Conservation (phyloP, 495 filamentous ascomycete species). For the Aspergillus hancockii region DNA sequence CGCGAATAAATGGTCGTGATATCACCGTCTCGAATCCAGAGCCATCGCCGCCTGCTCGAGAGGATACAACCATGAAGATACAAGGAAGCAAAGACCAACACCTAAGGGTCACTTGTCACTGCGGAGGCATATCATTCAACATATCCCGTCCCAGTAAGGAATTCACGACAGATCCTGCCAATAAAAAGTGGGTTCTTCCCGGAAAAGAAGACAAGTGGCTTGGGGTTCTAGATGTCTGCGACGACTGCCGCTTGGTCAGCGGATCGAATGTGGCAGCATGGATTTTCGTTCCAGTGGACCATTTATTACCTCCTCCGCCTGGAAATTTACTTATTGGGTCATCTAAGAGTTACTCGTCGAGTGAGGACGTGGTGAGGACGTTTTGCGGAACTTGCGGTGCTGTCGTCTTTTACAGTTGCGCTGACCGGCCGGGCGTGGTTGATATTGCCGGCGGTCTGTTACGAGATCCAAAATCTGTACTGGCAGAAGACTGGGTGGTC, state of each 20-base stretch:
- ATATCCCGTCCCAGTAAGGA: constrained; percentile 35
- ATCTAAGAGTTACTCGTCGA: constrained; percentile 46
- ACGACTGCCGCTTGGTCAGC: constrained; percentile 49
- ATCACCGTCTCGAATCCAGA: constrained; percentile 23
- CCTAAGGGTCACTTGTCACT: constrained; percentile 43
- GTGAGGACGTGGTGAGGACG: constrained; percentile 45
- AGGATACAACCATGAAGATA: not conserved
- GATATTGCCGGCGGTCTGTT: constrained; percentile 54
- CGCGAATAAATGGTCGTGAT: constrained; percentile 26
- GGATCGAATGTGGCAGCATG: constrained; percentile 51
- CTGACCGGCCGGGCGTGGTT: constrained; percentile 43
- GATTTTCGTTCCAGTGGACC: constrained; percentile 37
- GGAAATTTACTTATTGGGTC: constrained; percentile 43
- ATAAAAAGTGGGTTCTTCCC: constrained; percentile 43
- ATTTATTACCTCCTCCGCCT: constrained; percentile 21
- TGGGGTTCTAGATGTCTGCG: constrained; percentile 47
- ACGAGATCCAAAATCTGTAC: constrained; percentile 46
- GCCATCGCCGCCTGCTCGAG: not conserved
- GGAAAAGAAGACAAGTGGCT: constrained; percentile 40
- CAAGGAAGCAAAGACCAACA: constrained; percentile 20
- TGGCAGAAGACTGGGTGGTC: constrained; percentile 46
- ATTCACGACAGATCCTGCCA: constrained; percentile 29
- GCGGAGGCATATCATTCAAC: constrained; percentile 48
- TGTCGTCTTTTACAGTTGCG: constrained; percentile 47
- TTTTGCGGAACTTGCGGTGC: constrained; percentile 57